A percentile compares a stretch with the other conserved stretches of the same genome.
Conservation (phyloP, 140 eudicot genomes). For the Flaveria floridana region DNA sequence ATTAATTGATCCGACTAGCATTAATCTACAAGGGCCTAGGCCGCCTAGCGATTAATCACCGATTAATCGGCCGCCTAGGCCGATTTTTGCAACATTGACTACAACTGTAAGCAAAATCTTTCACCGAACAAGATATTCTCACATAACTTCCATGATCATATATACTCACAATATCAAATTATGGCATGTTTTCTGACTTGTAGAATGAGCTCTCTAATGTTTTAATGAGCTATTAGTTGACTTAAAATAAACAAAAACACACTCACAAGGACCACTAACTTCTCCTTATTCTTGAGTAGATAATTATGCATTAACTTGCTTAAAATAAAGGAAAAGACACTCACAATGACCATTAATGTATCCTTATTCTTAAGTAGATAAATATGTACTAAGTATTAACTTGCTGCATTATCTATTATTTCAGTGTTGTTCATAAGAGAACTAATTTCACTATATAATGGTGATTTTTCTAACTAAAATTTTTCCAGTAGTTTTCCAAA, state of each 20-base stretch:
- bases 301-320: too few species aligned
- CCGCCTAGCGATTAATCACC: too few species aligned
- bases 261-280: background rate
- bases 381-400: too few species aligned
- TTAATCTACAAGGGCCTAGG: too few species aligned
- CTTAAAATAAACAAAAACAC: background rate
- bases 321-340: too few species aligned
- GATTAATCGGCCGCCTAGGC: too few species aligned
- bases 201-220: background rate
- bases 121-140: background rate
- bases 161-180: background rate
- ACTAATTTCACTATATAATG: conserved; percentile 10
- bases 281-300: background rate
- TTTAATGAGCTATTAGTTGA: conserved; percentile 2
- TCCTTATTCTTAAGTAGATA: too few species aligned
- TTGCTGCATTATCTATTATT: background rate
- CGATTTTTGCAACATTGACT: background rate
- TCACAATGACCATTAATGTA: too few species aligned
- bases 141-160: background rate
- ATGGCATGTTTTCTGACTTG: conserved; percentile 1
- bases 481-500: background rate
- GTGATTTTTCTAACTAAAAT: background rate
- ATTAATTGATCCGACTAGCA: too few species aligned
- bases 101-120: background rate
- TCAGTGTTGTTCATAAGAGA: conserved; percentile 5